Conservation (phyloP, 2,329 filamentous ascomycete genomes). For the Paradendryphiella salina region DNA sequence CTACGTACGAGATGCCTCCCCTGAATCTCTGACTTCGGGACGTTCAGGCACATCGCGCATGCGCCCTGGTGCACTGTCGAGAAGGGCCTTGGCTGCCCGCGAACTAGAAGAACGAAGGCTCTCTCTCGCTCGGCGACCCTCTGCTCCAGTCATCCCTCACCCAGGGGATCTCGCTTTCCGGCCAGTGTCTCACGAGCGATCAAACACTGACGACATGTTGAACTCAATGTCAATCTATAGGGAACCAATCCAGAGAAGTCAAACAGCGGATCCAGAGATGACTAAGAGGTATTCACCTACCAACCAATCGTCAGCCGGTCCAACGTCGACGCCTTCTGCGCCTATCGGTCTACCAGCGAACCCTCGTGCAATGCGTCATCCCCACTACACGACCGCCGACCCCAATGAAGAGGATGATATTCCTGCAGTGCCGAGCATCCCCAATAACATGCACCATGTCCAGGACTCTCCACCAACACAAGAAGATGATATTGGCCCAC, state of each 20-base stretch:
- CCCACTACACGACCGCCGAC: slow-evolving; percentile 66
- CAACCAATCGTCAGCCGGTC: slow-evolving; percentile 37
- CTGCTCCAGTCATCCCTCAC: slow-evolving; percentile 77
- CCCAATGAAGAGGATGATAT: slow-evolving; percentile 54
- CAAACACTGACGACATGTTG: slow-evolving; percentile 49
- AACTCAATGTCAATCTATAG: slow-evolving; percentile 42
- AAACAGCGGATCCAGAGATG: slow-evolving; percentile 65
- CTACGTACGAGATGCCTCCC: slow-evolving; percentile 41
- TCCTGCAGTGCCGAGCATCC: slow-evolving; percentile 61
- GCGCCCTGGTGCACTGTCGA: slow-evolving; percentile 41
- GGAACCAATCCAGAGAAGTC: slow-evolving; percentile 58
- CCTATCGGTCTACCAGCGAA: slow-evolving; percentile 84
- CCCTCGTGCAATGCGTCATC: slow-evolving; percentile 85
- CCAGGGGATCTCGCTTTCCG: slow-evolving; percentile 59
- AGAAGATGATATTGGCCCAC: slow-evolving; percentile 52
- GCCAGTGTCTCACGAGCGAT: slow-evolving; percentile 40
- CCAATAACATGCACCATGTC: slow-evolving; percentile 49
- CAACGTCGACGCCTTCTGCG: slow-evolving; percentile 55
- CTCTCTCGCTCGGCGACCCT: slow-evolving; percentile 74
- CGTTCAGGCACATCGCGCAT: slow-evolving; percentile 34
- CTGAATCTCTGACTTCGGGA: slow-evolving; percentile 41
- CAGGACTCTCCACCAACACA: slow-evolving; percentile 32
- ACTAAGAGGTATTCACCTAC: slow-evolving; percentile 46
- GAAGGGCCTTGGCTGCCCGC: slow-evolving; percentile 61
- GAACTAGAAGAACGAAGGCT: slow-evolving; percentile 87